Percentiles rank a stretch among this genome's conserved stretches.
These are phyloP conservation scores for Cladorrhinum sp. DNA, from an alignment of 2,329 filamentous ascomycete genomes.

Conservation along the genomic window DNA sequence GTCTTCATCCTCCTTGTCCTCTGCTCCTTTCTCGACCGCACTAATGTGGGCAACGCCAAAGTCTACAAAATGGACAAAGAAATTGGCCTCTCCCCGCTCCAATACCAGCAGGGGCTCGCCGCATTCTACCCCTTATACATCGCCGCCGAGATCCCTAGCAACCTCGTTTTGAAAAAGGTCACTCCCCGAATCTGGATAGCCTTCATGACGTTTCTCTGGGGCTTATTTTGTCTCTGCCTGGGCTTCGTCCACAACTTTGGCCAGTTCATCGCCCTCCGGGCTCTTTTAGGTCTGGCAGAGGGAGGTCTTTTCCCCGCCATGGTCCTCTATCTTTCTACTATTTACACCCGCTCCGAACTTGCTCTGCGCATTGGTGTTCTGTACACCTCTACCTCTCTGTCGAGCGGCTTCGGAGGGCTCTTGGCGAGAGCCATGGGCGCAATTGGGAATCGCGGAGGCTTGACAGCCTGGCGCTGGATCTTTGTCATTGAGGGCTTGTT, in stretches of 20 bases:
- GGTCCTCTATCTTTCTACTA: constrained; percentile 47
- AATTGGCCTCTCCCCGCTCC: constrained; percentile 54
- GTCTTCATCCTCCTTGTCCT: constrained; percentile 61
- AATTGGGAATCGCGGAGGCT: constrained; percentile 38
- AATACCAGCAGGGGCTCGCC: constrained; percentile 63
- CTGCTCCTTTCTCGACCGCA: constrained; percentile 63
- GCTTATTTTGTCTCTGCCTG: constrained; percentile 45
- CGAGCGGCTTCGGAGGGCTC: constrained; percentile 21
- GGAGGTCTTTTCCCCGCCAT: constrained; percentile 39
- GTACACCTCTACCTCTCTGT: constrained; percentile 20
- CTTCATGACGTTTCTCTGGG: constrained; percentile 43
- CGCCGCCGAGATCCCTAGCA: constrained; percentile 53
- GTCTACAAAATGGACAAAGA: constrained; percentile 60
- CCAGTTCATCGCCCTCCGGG: constrained; percentile 40
- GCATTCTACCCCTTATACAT: constrained; percentile 66
- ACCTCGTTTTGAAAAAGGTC: constrained; percentile 40
- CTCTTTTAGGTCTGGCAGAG: constrained; percentile 41
- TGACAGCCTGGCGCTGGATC: constrained; percentile 70
- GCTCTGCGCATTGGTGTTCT: constrained; percentile 4
- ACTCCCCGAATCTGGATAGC: constrained; percentile 38
- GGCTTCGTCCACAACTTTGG: constrained; percentile 42
- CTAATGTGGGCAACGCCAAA: constrained; percentile 69
- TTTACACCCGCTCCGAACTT: constrained; percentile 40
- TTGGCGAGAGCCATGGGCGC: constrained; percentile 14
- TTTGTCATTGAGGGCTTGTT: constrained; percentile 50